A percentile compares a stretch with the other conserved stretches of the same genome.
Evolutionary conservation across 2,329 filamentous ascomycete genomes (phyloP).

Genomic region (Hypoxylon sp.): DNA sequence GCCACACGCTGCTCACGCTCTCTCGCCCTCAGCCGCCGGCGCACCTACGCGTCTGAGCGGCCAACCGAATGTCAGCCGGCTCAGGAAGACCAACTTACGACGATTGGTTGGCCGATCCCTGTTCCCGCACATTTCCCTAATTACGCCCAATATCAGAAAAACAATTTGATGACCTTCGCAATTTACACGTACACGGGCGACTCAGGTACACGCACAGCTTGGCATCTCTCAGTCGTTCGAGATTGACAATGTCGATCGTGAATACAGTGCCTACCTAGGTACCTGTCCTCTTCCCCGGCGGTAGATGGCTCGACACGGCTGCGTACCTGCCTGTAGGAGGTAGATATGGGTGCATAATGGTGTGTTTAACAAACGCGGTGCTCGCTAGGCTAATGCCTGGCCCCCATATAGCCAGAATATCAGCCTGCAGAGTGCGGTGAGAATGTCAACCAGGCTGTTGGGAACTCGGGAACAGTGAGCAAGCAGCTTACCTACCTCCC

Average conservation of each 20-base stretch:
- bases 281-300: constrained; percentile 12
- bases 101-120: constrained; percentile 31
- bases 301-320: constrained; percentile 5
- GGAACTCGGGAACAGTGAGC: neutral
- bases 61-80: constrained; percentile 24
- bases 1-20: too few species aligned
- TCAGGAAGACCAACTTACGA: constrained; percentile 16
- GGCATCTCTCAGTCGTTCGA: constrained; percentile 9
- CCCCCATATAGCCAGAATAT: constrained; percentile 11
- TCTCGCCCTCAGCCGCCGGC: constrained; percentile 25
- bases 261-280: too few species aligned
- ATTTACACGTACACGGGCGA: constrained; percentile 17
- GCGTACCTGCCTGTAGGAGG: too few species aligned
- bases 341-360: constrained; percentile 6
- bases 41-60: constrained; percentile 19
- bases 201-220: constrained; percentile 8
- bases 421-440: constrained; percentile 3
- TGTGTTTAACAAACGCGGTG: constrained; percentile 10
- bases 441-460: constrained; percentile 9
- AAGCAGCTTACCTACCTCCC: too few species aligned
- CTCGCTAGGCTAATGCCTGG: constrained; percentile 1
- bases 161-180: constrained; percentile 23
- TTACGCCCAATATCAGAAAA: constrained; percentile 33
- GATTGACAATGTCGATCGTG: constrained; percentile 18
- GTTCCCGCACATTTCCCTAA: constrained; percentile 31